phyloP scores from a whole-genome alignment of 2,329 filamentous ascomycete genomes.

The Metarhizium rileyi region DNA sequence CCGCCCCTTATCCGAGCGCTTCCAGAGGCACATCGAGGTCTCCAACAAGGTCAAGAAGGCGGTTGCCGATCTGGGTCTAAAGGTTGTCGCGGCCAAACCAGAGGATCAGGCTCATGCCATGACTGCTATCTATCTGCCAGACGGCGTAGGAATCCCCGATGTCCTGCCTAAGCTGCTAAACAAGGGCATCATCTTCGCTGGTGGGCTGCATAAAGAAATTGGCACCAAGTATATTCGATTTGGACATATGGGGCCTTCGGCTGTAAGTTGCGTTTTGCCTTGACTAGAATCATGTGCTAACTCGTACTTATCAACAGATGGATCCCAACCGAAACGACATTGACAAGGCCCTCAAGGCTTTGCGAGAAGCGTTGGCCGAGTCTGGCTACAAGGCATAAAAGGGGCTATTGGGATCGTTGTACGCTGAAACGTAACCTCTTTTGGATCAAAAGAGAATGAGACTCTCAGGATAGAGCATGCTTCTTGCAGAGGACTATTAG shows the following conservation, averaged over 20 bases:
- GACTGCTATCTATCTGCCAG: slow-evolving; percentile 94
- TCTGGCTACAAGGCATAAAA: slow-evolving; percentile 49
- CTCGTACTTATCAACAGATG: slow-evolving; percentile 32
- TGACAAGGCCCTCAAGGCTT: slow-evolving; percentile 69
- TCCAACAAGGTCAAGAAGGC: slow-evolving; percentile 83
- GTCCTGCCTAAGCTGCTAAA: slow-evolving; percentile 76
- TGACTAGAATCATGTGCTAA: not conserved
- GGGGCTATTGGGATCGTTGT: not conserved
- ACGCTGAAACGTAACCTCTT: not conserved
- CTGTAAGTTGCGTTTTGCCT: slow-evolving; percentile 41
- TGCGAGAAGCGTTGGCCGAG: slow-evolving; percentile 67
- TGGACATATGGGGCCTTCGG: slow-evolving; percentile 95
- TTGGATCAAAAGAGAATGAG: not conserved
- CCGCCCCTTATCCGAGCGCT: slow-evolving; percentile 71
- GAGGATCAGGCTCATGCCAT: slow-evolving; percentile 94
- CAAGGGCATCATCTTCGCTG: slow-evolving; percentile 88
- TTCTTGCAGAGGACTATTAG: not conserved
- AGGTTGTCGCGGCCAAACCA: slow-evolving; percentile 74
- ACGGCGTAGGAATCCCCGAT: slow-evolving; percentile 69
- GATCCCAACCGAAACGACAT: slow-evolving; percentile 73
- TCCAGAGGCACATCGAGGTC: slow-evolving; percentile 67
- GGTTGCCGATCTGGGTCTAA: slow-evolving; percentile 69
- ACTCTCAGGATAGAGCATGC: not conserved
- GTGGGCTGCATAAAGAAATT: slow-evolving; percentile 92
- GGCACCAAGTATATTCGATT: slow-evolving; percentile 89